Percentiles rank a stretch among this genome's conserved stretches.
Evolutionary conservation across 1,284 basidiomycete genomes (phyloP).

Genomic region (Fomitopsis palustris): DNA sequence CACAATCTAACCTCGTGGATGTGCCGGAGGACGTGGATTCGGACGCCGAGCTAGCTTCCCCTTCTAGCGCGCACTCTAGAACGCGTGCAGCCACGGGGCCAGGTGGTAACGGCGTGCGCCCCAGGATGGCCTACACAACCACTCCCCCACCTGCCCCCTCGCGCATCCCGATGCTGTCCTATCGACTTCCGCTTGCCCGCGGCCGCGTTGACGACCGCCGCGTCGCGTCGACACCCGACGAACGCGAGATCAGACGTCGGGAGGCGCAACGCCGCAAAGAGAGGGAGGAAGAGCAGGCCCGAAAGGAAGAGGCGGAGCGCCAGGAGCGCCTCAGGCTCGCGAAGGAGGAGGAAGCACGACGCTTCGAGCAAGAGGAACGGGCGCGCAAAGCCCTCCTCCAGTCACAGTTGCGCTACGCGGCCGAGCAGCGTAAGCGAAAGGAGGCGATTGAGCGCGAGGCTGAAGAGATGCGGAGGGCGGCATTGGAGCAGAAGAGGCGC

Average conservation of each 20-base stretch:
- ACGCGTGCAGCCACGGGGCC: conserved; percentile 8
- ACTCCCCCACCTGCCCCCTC: conserved; percentile 15
- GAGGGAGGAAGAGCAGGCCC: conserved; percentile 45
- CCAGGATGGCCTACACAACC: conserved; percentile 5
- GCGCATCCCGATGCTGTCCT: conserved; percentile 18
- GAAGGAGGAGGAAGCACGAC: conserved; percentile 42
- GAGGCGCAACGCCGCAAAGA: conserved; percentile 26
- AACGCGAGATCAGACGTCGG: conserved; percentile 14
- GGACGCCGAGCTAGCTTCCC: not conserved
- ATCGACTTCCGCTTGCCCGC: conserved; percentile 10
- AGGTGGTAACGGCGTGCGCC: conserved; percentile 4
- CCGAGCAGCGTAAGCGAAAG: conserved; percentile 41
- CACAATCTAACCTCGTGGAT: conserved; percentile 11
- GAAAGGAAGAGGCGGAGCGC: conserved; percentile 47
- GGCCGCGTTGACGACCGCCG: conserved; percentile 9
- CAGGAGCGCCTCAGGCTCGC: conserved; percentile 43
- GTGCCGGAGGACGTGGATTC: not conserved
- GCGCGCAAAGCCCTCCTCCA: conserved; percentile 42
- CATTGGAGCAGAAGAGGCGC: conserved; percentile 44
- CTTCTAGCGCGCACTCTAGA: not conserved
- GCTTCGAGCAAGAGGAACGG: conserved; percentile 49
- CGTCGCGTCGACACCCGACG: conserved; percentile 20
- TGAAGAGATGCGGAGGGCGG: conserved; percentile 46
- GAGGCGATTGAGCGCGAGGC: conserved; percentile 46
- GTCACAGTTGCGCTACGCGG: conserved; percentile 45